Evolutionary conservation across 169 alveolate genomes (phyloP).

Genomic region (Cryptosporidium viatorum): DNA sequence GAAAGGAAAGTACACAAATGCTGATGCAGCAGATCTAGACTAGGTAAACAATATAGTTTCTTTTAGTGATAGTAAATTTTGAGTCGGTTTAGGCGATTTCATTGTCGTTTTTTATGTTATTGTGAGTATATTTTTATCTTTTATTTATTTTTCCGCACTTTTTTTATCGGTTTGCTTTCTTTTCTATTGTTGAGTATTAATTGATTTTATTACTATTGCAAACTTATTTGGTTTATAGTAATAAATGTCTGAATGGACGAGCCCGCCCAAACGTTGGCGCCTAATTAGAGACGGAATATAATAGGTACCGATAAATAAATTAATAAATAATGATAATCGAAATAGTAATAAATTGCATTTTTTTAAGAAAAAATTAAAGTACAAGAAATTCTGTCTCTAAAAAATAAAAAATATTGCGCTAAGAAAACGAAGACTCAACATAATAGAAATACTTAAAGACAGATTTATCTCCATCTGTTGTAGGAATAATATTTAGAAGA

Average conservation of each 20-base stretch:
- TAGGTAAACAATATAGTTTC: constrained; percentile 29
- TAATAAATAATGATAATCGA: background rate
- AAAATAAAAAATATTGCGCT: constrained; percentile 15
- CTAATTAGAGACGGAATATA: constrained; percentile 21
- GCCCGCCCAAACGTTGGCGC: background rate
- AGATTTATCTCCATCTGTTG: constrained; percentile 41
- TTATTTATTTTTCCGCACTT: background rate
- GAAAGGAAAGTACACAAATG: constrained; percentile 81
- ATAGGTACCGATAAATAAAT: background rate
- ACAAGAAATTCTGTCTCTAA: constrained; percentile 19
- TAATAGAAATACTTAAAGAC: constrained; percentile 8
- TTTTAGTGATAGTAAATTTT: constrained; percentile 16
- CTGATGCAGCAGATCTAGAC: constrained; percentile 55
- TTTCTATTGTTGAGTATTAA: too few relatives aligned
- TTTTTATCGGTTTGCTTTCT: background rate
- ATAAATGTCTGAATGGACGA: background rate
- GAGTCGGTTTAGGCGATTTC: constrained; percentile 16
- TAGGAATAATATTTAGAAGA: constrained; percentile 6
- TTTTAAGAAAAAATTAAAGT: background rate
- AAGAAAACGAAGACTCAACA: background rate
- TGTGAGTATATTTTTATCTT: background rate
- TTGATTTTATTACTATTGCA: background rate
- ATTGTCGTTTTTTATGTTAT: background rate
- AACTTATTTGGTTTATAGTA: too few relatives aligned
- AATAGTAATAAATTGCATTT: background rate